Percentiles rank a stretch among this genome's conserved stretches.
Evolutionary conservation across 768 basidiomycete species (phyloP).

Genomic region (Hericium erinaceus): DNA sequence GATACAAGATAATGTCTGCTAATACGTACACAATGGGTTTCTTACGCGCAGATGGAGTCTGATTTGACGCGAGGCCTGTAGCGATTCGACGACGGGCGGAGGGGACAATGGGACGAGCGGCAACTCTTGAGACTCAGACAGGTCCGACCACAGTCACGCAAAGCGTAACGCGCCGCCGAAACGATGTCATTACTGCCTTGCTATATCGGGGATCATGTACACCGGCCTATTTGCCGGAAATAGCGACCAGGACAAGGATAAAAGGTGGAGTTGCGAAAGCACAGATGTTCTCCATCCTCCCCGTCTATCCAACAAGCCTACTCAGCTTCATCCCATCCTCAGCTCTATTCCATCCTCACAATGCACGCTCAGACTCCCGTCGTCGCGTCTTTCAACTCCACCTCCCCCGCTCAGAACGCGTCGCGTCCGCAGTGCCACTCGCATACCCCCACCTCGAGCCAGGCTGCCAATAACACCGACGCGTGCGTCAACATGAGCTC

Average conservation of each 20-base stretch:
- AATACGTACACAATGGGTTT: neutral
- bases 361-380: neutral
- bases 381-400: neutral
- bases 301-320: neutral
- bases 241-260: neutral
- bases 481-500: slow-evolving; percentile 37
- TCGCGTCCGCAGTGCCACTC: slow-evolving; percentile 13
- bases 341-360: neutral
- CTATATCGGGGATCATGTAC: neutral
- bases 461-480: slow-evolving; percentile 17
- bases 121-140: too few species aligned
- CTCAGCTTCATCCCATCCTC: neutral
- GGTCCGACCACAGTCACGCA: neutral
- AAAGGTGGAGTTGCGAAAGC: neutral
- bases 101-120: too few species aligned
- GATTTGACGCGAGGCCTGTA: neutral
- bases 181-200: neutral
- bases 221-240: neutral
- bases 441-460: slow-evolving; percentile 8
- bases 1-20: neutral
- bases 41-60: neutral
- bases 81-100: neutral
- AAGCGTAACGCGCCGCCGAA: neutral
- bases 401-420: slow-evolving; percentile 1
- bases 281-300: neutral